Base-by-base conservation (phyloP, 176 grass and related monocot genomes). In the Musa schizocarpa region DNA sequence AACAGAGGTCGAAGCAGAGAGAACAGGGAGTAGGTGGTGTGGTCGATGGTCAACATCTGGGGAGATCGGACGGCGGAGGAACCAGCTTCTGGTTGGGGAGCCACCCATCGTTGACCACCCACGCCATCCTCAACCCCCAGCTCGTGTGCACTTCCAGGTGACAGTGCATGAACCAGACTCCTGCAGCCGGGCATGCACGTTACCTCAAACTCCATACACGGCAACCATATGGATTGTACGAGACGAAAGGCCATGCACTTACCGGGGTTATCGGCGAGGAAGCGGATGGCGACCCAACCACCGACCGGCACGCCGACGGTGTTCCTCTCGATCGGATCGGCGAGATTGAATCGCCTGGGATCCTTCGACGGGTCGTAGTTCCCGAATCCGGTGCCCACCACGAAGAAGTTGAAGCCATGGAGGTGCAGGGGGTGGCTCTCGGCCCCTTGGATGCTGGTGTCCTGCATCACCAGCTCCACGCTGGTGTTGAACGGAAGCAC, bases 121-220 rank as follows among this genome's bases (percentile, higher is more conserved):
- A 91, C 11, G 89, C 89, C 89, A 91, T 91, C 82, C 82, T 87
- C 64, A 91, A 53, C 8, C 89, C 89, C 89, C 89, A 91, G 77
- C 82, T 91, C 1, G 85, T 91, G 85, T 91, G 89, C 52, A 91
- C 89, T 43, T 43, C 34, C 34, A 43, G 34, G 34, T 43, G 34
- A 43, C 34, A 43, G 34, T 43, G 34, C 34, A 87, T 91, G 64
- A 91, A 85, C 89, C 89, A 91, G 3, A 91, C 85, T 77, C 88
- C 88, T 90, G 79, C 34, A 43, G 34, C 4, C 4, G 34, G 4
- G 34, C 34, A 43, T 43, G 34, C 34, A 43, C 4, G 34, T 43
- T 43, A 43, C 34, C 4, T 43, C 34, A 4, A 43, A 43, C 34
- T 43, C 34, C 4, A 5, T 43, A 43, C 34, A 43, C 34, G 4